Evolutionary conservation across 257 asterid species (phyloP), one percentile per base, ranked within the genome.

Genomic region (Solanum clarkiae): DNA sequence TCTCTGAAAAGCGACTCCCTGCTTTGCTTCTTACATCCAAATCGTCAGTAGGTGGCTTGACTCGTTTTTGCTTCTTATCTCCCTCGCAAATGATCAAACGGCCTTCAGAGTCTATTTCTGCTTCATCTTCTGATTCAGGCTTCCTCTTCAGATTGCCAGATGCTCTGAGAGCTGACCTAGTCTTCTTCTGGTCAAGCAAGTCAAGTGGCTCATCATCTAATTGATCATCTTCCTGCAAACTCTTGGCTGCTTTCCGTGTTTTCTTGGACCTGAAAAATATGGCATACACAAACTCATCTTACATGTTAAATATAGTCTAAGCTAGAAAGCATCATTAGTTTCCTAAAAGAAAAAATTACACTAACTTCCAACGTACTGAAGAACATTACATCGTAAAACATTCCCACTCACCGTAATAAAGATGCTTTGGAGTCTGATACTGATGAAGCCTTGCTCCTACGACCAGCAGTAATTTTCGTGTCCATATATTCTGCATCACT

Each of bases 191-290:
- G 88, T 97, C 98, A 14, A 97, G 96, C 81, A 97, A 90, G 89
- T 96, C 98, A 26, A 96, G 98, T 55, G 99, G 99, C 84, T 97
- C 98, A 60, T 94, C 97, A 26, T 91, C 98, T 84, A 89, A 87
- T 83, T 94, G 94, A 87, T 95, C 97, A 87, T 95, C 98, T 85
- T 95, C 98, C 86, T 93, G 98, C 92, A 97, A 89, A 86, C 97
- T 90, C 92, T 88, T 94, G 47, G 94, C 90, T 79, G 87, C 88
- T 81, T 84, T 91, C 20, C 92, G 94, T 45, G 89, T 87, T 87
- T 86, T 89, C 93, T 93, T 93, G 84, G 97, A 87, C 87, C 98
- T 94, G 92, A 29, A 49, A 85, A 81, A 68, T 75, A 74, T 84
- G 49, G 69, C 10, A 20, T 42, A 53, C 26, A 16, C 65, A 79